Conservation (phyloP, 2,329 filamentous ascomycete species). For the Pseudogymnoascus sp. region DNA sequence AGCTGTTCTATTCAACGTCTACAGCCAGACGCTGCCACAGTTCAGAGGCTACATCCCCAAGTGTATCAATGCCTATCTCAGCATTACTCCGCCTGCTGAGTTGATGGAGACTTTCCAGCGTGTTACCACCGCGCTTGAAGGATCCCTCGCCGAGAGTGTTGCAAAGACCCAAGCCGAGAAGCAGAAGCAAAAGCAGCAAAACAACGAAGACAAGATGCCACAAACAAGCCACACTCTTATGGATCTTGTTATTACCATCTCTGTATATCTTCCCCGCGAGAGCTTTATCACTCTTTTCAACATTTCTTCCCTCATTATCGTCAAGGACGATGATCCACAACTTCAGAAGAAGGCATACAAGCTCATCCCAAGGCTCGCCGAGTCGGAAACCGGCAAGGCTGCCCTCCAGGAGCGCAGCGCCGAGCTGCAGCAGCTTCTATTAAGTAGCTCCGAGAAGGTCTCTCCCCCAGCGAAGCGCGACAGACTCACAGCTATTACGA, state of each 20-base stretch:
- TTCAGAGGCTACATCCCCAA: conserved; percentile 84
- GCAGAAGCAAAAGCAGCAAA: conserved; percentile 52
- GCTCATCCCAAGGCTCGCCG: conserved; percentile 81
- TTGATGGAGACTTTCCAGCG: conserved; percentile 82
- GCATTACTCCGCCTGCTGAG: conserved; percentile 71
- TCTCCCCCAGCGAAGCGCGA: conserved; percentile 81
- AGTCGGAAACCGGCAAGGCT: conserved; percentile 67
- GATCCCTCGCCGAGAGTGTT: conserved; percentile 52
- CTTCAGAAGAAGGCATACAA: conserved; percentile 99
- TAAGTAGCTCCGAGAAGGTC: conserved; percentile 74
- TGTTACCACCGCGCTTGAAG: conserved; percentile 75
- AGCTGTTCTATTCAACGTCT: conserved; percentile 97
- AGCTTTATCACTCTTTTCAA: conserved; percentile 81
- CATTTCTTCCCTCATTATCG: conserved; percentile 75
- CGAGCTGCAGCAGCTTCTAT: conserved; percentile 75
- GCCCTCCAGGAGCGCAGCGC: conserved; percentile 67
- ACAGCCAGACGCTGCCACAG: conserved; percentile 90
- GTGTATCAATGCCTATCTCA: conserved; percentile 90
- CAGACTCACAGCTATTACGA: conserved; percentile 71
- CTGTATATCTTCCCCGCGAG: conserved; percentile 79
- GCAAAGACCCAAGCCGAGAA: conserved; percentile 57
- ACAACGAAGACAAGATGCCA: conserved; percentile 63
- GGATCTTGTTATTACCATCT: conserved; percentile 94
- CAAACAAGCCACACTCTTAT: conserved; percentile 91
- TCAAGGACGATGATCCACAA: conserved; percentile 76